Evolutionary conservation across 768 basidiomycete genomes (phyloP).

Genomic region (Pseudohyphozyma bogoriensis): DNA sequence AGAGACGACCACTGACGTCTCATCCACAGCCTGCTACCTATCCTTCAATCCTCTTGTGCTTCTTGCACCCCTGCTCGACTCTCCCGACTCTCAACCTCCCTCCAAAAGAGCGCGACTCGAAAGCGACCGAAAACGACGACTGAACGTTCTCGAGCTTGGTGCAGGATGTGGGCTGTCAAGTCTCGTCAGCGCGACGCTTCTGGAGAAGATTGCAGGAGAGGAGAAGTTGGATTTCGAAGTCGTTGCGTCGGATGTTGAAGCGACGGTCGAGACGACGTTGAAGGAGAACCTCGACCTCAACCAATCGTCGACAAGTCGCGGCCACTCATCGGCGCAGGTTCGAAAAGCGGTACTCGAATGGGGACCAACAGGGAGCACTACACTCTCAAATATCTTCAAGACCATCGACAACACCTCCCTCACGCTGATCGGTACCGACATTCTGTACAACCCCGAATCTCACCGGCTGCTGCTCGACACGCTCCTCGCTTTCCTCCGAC

Average conservation of each 20-base stretch:
- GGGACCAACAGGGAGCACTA: constrained; percentile 3
- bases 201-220: background rate
- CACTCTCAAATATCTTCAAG: background rate
- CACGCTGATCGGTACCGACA: constrained; percentile 26
- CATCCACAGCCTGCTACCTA: constrained; percentile 16
- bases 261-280: constrained; percentile 26
- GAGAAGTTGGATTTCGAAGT: background rate
- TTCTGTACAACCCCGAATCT: constrained; percentile 29
- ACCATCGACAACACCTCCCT: background rate
- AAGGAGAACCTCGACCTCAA: constrained; percentile 22
- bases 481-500: constrained; percentile 15
- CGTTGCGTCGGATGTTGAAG: constrained; percentile 25
- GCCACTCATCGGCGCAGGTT: background rate
- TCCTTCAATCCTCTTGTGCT: constrained; percentile 6
- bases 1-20: no score
- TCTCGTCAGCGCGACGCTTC: background rate
- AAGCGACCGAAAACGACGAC: background rate
- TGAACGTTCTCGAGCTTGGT: constrained; percentile 27
- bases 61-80: background rate
- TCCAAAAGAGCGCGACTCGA: background rate
- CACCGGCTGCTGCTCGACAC: constrained; percentile 26
- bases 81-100: background rate
- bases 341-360: constrained; percentile 11
- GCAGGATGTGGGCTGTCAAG: constrained; percentile 28
- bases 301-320: background rate